Evolutionary conservation across 495 filamentous ascomycete genomes (phyloP), one percentile per base, ranked within the genome.

Genomic region (Xylaria intraflava): DNA sequence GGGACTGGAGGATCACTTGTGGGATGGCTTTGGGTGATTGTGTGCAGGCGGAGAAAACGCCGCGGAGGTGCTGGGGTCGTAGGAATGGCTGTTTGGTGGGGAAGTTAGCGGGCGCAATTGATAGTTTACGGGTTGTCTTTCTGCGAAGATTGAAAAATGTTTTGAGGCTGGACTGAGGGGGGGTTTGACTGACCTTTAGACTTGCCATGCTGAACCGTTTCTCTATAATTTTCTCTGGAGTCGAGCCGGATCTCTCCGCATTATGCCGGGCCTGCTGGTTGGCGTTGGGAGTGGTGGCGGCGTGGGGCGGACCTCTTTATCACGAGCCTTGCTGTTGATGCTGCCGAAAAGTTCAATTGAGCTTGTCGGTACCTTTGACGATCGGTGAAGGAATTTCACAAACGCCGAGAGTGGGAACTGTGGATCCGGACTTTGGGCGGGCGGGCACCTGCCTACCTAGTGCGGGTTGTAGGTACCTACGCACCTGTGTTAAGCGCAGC

Each of bases 351-450:
- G 58, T 62, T 60, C 51, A 56, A 58, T 56, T 46, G 56, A 22
- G 43, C 36, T 45, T 48, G 26, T 31, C 31, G 3, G 2, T 17
- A 16, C 10, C 11, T 17, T 14, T 29, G 19, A 51, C 45, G 29
- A n/a, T 62, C 62, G 59, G 60, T 41, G 26, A 49, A 53, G 62
- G 62, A 60, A 65, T 60, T 65, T 62, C 53, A 51, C 39, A 49
- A 53, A 40, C 52, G 60, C 62, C 62, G 62, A 59, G 39, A n/a
- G 16, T 38, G 35, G 35, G n/a, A 5, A 16, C 16, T 17, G 35
- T 40, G 11, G 30, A 12, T 19, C 10, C 46, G 14, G n/a, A n/a
- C n/a, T n/a, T n/a, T n/a, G n/a, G n/a, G n/a, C n/a, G n/a, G n/a
- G n/a, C n/a, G n/a, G 6, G 43, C 16, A 24, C 30, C 43, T 22